Evolutionary conservation across 1,284 basidiomycete genomes (phyloP).

Genomic region (Sporisorium exsertum): DNA sequence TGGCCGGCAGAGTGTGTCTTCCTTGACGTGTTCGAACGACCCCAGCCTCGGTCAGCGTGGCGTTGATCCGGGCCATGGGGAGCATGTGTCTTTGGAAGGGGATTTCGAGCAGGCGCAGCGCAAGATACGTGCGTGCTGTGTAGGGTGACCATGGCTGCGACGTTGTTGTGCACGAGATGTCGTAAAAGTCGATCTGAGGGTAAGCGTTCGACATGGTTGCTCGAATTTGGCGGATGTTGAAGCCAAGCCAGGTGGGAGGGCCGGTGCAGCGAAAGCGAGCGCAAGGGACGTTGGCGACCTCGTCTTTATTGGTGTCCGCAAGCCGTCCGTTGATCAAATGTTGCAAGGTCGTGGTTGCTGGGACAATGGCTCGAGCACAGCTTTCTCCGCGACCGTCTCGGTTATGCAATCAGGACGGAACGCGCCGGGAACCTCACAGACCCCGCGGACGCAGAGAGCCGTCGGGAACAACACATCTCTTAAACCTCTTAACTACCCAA

Average conservation of each 20-base stretch:
- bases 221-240: neutral
- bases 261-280: neutral
- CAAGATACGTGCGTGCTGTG: slow-evolving; percentile 33
- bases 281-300: neutral
- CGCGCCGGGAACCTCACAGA: neutral
- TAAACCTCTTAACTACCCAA: too few species aligned
- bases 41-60: slow-evolving; percentile 5
- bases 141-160: slow-evolving; percentile 37
- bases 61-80: slow-evolving; percentile 20
- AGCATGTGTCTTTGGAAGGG: slow-evolving; percentile 21
- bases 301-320: neutral
- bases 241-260: neutral
- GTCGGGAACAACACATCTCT: neutral
- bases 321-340: neutral
- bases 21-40: neutral
- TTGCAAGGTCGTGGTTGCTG: too few species aligned
- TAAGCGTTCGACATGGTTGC: slow-evolving; percentile 15
- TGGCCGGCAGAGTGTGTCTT: slow-evolving; percentile 23
- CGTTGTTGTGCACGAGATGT: slow-evolving; percentile 29
- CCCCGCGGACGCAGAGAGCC: neutral
- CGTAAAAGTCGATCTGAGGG: slow-evolving; percentile 33
- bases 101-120: slow-evolving; percentile 33
- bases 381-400: slow-evolving; percentile 3
- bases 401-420: neutral
- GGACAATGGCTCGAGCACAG: slow-evolving; percentile 6